Evolutionary conservation across 169 alveolate genomes (phyloP).

Genomic region (Plasmodium falciparum): DNA sequence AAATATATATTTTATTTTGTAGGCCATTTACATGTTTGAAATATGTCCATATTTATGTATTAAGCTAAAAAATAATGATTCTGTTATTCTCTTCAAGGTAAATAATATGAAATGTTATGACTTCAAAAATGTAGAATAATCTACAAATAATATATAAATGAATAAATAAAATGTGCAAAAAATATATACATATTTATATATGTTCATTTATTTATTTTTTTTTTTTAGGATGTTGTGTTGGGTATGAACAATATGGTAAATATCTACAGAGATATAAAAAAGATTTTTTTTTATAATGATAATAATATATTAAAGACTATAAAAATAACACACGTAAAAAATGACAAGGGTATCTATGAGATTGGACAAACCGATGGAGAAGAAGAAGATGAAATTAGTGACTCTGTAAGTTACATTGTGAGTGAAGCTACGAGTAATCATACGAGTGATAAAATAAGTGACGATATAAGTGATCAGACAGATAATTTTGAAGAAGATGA

Average conservation of each 20-base stretch:
- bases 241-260: constrained; percentile 40
- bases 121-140: too few species aligned
- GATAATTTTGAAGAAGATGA: neutral
- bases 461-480: too few species aligned
- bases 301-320: constrained; percentile 16
- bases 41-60: constrained; percentile 59
- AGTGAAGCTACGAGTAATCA: constrained; percentile 15
- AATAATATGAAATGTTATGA: too few species aligned
- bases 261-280: constrained; percentile 53
- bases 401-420: neutral
- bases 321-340: constrained; percentile 12
- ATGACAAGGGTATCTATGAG: neutral
- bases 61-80: constrained; percentile 23
- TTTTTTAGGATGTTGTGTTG: constrained; percentile 34
- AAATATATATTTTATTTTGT: constrained; percentile 2
- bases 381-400: constrained; percentile 3
- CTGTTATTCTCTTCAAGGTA: constrained; percentile 58
- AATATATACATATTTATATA: neutral
- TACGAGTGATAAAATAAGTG: too few species aligned
- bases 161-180: neutral
- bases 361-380: neutral
- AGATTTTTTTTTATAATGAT: constrained; percentile 12
- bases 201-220: constrained; percentile 8
- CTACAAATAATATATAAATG: too few species aligned
- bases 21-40: constrained; percentile 72